Evolutionary conservation across 2,329 filamentous ascomycete genomes (phyloP), one percentile per base, ranked within the genome.

Genomic region (Hymenoscyphus infarciens): DNA sequence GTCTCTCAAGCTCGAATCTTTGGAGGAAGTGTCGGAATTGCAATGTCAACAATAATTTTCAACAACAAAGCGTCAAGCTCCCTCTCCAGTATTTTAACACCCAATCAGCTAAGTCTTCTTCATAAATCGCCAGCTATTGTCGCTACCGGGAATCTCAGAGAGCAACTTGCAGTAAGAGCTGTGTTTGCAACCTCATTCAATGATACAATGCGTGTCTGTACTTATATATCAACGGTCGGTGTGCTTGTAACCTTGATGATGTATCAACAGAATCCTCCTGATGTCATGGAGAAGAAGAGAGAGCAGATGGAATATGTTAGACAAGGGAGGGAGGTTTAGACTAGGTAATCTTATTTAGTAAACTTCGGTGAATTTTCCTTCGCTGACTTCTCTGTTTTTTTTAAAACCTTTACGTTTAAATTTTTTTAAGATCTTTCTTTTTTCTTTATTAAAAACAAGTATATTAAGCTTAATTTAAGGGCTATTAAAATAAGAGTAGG

Each of bases 1-100:
- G 57, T 87, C 10, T 82, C 85, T 1, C 85, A 88, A 72, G 80
- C 82, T 1, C 80, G 85, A 15, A 82, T 87, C 0, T 74, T 87
- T 1, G 85, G 85, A 1, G 85, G 85, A 2, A 82, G 82, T 42
- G 77, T 87, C 31, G 85, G 85, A 1, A 77, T 87, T 53, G 81
- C 84, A 8, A 35, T 38, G 22, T 29, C 22, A 1, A 33, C 31
- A 10, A 54, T 39, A n/a, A 15, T 61, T 27, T 53, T 61, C 22
- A 54, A 54, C 25, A 22, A 19, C 22, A 49, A 29, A 16, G 19
- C 39, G 2, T 25, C 33, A 15, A 33, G 38, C 6, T n/a, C 22
- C 5, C 60, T 61, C 5, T 15, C 5, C 13, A 35, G n/a, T 25
- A 38, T 57, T 35, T 11, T 61, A 5, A 27, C 60, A n/a, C 11